These are phyloP conservation scores for Podospora didyma DNA, from an alignment of 495 filamentous ascomycete species.

Conservation along the genomic window DNA sequence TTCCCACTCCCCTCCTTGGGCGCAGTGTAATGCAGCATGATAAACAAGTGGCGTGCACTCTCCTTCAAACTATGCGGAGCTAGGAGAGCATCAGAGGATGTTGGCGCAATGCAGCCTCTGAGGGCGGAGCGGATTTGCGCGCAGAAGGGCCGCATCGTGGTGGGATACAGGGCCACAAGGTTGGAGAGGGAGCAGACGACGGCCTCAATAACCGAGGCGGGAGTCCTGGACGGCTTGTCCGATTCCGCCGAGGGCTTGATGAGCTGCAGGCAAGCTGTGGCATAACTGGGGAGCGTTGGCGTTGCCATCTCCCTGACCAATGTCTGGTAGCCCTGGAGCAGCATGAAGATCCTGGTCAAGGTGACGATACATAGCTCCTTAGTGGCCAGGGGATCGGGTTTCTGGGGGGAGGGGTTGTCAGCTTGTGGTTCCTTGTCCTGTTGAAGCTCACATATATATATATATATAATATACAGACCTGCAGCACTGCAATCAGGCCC, in stretches of 20 bases:
- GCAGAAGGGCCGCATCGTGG: conserved; percentile 70
- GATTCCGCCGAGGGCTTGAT: conserved; percentile 46
- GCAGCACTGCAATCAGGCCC: conserved; percentile 64
- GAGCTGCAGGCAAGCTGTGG: conserved; percentile 67
- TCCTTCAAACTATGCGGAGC: conserved; percentile 48
- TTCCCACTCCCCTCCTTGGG: conserved; percentile 67
- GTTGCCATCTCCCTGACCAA: conserved; percentile 85
- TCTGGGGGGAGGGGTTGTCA: no score
- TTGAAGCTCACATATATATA: no score
- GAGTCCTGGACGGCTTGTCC: conserved; percentile 35
- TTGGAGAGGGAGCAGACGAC: conserved; percentile 55
- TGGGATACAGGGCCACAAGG: conserved; percentile 72
- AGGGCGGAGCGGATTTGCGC: conserved; percentile 61
- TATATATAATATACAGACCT: conserved; percentile 48
- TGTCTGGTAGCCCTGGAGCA: conserved; percentile 75
- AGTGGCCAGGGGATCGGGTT: conserved; percentile 66
- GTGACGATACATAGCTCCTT: conserved; percentile 72
- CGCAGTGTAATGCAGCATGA: conserved; percentile 68
- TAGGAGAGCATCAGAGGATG: conserved; percentile 38
- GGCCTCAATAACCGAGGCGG: conserved; percentile 51
- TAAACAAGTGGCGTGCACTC: conserved; percentile 55
- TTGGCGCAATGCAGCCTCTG: conserved; percentile 54
- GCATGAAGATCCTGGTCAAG: conserved; percentile 73
- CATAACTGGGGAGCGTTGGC: conserved; percentile 69
- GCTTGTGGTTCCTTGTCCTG: no score